A percentile compares a stretch with the other conserved stretches of the same genome.
These are phyloP conservation scores for Chaetomiaceae sp. DNA, from an alignment of 2,329 filamentous ascomycete genomes.

Conservation along the genomic window DNA sequence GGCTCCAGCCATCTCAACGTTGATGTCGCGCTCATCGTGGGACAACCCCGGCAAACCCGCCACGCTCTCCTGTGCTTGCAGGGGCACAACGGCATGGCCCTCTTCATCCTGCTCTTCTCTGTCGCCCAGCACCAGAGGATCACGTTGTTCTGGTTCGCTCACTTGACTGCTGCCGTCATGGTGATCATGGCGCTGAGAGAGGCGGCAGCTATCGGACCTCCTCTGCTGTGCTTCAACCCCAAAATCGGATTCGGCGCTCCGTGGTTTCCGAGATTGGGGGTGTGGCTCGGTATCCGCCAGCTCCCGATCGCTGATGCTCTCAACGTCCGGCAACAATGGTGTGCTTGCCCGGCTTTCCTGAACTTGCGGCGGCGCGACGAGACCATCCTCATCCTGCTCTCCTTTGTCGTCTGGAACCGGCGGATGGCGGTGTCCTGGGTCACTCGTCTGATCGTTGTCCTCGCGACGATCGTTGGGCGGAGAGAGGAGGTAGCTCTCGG, in stretches of 20 bases:
- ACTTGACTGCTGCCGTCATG: neutral
- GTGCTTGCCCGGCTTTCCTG: slow-evolving; percentile 8
- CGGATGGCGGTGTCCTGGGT: slow-evolving; percentile 6
- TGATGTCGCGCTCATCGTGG: neutral
- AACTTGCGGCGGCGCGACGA: slow-evolving; percentile 2
- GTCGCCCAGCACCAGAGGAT: neutral
- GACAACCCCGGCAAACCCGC: neutral
- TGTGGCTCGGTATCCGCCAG: slow-evolving; percentile 3
- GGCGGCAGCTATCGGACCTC: no score
- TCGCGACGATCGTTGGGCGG: neutral
- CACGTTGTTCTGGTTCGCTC: neutral
- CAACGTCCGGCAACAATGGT: slow-evolving; percentile 1
- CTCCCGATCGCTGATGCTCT: neutral
- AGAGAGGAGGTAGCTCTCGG: slow-evolving; percentile 4
- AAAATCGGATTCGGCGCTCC: neutral
- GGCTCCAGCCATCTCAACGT: neutral
- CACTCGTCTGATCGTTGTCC: slow-evolving; percentile 4
- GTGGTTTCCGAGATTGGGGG: neutral
- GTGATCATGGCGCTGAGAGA: no score
- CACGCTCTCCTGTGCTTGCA: neutral
- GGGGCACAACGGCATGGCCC: neutral
- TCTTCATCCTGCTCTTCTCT: neutral
- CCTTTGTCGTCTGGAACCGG: slow-evolving; percentile 8
- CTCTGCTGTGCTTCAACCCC: neutral
- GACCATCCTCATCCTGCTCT: slow-evolving; percentile 6